Evolutionary conservation across 306 rosid species (phyloP).

Genomic region (Glycine tomentella): DNA sequence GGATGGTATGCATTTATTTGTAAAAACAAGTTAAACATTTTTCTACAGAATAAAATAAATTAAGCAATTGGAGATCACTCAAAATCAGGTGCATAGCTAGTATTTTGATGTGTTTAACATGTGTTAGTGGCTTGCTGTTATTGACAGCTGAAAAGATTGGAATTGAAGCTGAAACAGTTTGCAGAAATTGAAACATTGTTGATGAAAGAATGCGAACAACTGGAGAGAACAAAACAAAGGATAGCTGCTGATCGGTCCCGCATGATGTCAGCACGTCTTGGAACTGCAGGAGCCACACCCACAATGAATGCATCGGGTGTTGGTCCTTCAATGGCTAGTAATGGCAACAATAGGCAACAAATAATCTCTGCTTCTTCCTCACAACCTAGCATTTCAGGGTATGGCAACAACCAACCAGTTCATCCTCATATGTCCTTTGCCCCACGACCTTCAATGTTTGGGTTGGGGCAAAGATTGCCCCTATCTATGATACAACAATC

Average conservation of each 20-base stretch:
- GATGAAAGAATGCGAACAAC: constrained; percentile 98
- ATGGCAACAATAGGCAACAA: constrained; percentile 77
- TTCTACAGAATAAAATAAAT: constrained; percentile 23
- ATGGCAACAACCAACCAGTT: constrained; percentile 71
- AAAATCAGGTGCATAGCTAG: constrained; percentile 5
- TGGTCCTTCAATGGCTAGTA: constrained; percentile 76
- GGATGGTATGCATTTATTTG: constrained; percentile 17
- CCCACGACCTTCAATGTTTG: constrained; percentile 83
- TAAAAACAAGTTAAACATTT: background rate
- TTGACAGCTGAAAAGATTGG: constrained; percentile 93
- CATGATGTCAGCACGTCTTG: constrained; percentile 71
- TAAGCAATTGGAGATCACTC: constrained; percentile 6
- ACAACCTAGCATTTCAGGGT: constrained; percentile 87
- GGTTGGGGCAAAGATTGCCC: constrained; percentile 91
- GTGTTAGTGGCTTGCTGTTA: constrained; percentile 40
- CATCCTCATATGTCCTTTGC: constrained; percentile 86
- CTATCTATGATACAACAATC: constrained; percentile 79
- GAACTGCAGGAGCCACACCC: constrained; percentile 67
- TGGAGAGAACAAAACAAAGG: constrained; percentile 89
- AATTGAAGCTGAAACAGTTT: constrained; percentile 97
- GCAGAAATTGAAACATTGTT: constrained; percentile 96
- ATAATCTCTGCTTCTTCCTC: constrained; percentile 78
- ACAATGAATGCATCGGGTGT: constrained; percentile 60
- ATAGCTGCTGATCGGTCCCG: constrained; percentile 79
- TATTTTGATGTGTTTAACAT: constrained; percentile 37